Evolutionary conservation across 192 early-diverging fungal species (phyloP).

Genomic region (Entomortierella beljakovae): DNA sequence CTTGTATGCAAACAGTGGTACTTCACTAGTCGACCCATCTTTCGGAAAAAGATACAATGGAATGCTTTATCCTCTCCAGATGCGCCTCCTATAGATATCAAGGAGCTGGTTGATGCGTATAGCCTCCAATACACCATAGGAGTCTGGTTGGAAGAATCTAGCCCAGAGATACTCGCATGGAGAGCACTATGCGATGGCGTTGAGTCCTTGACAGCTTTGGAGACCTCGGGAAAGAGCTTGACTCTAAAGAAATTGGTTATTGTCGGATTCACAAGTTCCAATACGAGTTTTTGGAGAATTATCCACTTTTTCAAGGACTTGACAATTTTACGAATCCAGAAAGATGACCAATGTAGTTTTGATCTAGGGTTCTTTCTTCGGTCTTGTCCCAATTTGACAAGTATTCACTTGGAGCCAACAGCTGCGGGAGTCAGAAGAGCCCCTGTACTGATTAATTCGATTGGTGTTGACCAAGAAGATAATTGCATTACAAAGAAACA

Average conservation of each 20-base stretch:
- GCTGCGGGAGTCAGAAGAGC: background rate
- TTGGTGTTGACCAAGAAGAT: too few species aligned
- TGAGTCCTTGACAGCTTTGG: too few species aligned
- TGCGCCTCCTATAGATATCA: too few species aligned
- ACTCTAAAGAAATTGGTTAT: background rate
- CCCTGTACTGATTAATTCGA: too few species aligned
- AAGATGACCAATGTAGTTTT: too few species aligned
- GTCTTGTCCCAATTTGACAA: background rate
- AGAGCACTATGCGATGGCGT: too few species aligned
- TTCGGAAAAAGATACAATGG: background rate
- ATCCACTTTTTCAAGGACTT: background rate
- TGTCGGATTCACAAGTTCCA: background rate
- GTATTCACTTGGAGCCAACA: background rate
- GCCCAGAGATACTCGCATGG: too few species aligned
- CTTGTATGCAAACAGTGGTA: background rate
- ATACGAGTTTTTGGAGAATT: background rate
- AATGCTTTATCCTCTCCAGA: too few species aligned
- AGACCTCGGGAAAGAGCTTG: background rate
- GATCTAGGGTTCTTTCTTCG: background rate
- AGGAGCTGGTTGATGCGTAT: too few species aligned
- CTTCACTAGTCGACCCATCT: background rate
- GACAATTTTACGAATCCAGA: background rate
- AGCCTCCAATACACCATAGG: too few species aligned
- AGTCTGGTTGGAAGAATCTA: too few species aligned
- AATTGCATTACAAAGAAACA: background rate